Conservation (phyloP, 306 rosid species). For the Crataegus laevigata region DNA sequence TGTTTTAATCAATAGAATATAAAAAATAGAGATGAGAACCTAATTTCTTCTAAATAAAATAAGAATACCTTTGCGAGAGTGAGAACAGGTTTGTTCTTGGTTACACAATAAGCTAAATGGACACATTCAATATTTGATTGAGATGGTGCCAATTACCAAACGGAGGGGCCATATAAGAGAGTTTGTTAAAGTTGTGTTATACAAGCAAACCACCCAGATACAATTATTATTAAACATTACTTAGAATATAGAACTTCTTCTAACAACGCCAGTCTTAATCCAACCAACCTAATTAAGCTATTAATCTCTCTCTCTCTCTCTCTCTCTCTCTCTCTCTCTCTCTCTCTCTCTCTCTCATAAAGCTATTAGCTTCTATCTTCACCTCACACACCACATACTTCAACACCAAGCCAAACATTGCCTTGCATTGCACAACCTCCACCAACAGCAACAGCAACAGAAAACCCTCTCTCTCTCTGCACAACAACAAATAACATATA, state of each 20-base stretch:
- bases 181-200: slow-evolving; percentile 54
- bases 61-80: background rate
- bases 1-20: too few species aligned
- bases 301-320: too few species aligned
- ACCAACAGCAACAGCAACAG: slow-evolving; percentile 11
- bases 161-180: slow-evolving; percentile 23
- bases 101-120: background rate
- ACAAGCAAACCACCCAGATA: slow-evolving; percentile 34
- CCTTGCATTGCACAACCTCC: background rate
- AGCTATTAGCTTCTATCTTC: background rate
- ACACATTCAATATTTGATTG: background rate
- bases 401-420: slow-evolving; percentile 31
- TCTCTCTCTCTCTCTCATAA: too few species aligned
- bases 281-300: background rate
- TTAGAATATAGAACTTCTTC: slow-evolving; percentile 3
- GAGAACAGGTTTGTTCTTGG: background rate
- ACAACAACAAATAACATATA: background rate
- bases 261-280: background rate
- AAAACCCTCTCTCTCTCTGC: background rate
- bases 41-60: background rate
- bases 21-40: too few species aligned
- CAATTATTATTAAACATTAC: slow-evolving; percentile 14
- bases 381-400: slow-evolving; percentile 25
- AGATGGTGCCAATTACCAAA: slow-evolving; percentile 21
- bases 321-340: too few species aligned